Evolutionary conservation across 495 filamentous ascomycete genomes (phyloP).

Genomic region (Parachaetomium inaequale): DNA sequence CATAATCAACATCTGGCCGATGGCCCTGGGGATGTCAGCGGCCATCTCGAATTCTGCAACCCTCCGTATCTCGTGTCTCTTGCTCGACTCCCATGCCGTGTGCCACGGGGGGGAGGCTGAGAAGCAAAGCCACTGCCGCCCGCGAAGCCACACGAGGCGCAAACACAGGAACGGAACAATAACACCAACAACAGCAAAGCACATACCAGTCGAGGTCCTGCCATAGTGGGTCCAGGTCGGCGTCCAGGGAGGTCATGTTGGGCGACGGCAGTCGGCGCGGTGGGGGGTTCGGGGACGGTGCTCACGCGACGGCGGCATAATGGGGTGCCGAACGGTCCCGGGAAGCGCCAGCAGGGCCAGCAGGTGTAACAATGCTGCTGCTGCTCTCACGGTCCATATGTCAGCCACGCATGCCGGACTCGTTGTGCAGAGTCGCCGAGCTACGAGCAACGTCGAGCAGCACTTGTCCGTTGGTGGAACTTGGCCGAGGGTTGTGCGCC

Average conservation of each 20-base stretch:
- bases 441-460: too few species aligned
- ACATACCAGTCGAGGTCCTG: conserved; percentile 62
- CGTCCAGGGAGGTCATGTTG: conserved; percentile 44
- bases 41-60: neutral
- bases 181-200: neutral
- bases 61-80: neutral
- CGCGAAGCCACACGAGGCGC: neutral
- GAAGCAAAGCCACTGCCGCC: neutral
- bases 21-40: conserved; percentile 45
- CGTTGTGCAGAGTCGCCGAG: neutral
- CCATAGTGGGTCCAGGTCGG: conserved; percentile 64
- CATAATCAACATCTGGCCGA: conserved; percentile 94
- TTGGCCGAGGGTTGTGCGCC: neutral
- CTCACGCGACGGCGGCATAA: conserved; percentile 28
- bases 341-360: neutral
- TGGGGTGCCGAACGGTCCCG: conserved; percentile 3
- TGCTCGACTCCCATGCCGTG: neutral
- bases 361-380: conserved; percentile 14
- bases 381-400: too few species aligned
- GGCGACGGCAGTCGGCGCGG: conserved; percentile 2
- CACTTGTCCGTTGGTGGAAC: neutral
- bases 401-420: neutral
- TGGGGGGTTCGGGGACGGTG: conserved; percentile 11
- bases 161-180: neutral
- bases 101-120: neutral